Percentiles rank a stretch among this genome's conserved stretches.
These are phyloP conservation scores for Macrolepiota fuliginosa DNA, from an alignment of 768 basidiomycete species.

Conservation along the genomic window DNA sequence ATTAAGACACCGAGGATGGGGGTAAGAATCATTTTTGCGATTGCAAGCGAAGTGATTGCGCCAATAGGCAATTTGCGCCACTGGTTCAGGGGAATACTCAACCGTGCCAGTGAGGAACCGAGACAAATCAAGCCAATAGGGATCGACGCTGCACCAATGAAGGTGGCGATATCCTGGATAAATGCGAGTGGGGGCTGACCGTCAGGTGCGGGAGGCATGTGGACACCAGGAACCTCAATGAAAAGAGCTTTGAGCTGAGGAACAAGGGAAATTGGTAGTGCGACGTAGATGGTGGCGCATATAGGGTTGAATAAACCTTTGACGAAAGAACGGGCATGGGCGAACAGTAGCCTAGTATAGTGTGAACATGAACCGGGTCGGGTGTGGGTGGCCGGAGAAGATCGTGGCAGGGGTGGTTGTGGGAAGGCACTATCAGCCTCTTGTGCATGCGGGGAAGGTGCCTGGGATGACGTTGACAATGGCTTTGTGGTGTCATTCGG, in stretches of 20 bases:
- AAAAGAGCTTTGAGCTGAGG: slow-evolving; percentile 62
- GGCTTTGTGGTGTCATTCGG: background rate
- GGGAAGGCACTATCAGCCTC: background rate
- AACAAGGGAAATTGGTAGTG: slow-evolving; percentile 56
- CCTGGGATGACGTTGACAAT: background rate
- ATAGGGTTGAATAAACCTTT: slow-evolving; percentile 42
- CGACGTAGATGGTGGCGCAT: slow-evolving; percentile 50
- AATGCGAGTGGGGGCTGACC: slow-evolving; percentile 66
- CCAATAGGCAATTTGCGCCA: slow-evolving; percentile 45
- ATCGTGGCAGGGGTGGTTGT: background rate
- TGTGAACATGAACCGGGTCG: background rate
- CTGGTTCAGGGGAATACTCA: slow-evolving; percentile 46
- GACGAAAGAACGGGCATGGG: slow-evolving; percentile 22
- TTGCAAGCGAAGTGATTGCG: slow-evolving; percentile 50
- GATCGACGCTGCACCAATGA: slow-evolving; percentile 62
- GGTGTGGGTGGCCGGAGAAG: background rate
- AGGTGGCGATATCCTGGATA: slow-evolving; percentile 51
- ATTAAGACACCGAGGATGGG: slow-evolving; percentile 64
- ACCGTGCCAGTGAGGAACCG: slow-evolving; percentile 59
- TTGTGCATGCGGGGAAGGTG: background rate
- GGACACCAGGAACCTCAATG: slow-evolving; percentile 38
- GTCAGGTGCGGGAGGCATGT: slow-evolving; percentile 56
- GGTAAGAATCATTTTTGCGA: slow-evolving; percentile 53
- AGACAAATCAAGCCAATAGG: slow-evolving; percentile 62
- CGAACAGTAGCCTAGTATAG: background rate